Conservation (phyloP, 2,329 filamentous ascomycete species). For the Phialophora chinensis region DNA sequence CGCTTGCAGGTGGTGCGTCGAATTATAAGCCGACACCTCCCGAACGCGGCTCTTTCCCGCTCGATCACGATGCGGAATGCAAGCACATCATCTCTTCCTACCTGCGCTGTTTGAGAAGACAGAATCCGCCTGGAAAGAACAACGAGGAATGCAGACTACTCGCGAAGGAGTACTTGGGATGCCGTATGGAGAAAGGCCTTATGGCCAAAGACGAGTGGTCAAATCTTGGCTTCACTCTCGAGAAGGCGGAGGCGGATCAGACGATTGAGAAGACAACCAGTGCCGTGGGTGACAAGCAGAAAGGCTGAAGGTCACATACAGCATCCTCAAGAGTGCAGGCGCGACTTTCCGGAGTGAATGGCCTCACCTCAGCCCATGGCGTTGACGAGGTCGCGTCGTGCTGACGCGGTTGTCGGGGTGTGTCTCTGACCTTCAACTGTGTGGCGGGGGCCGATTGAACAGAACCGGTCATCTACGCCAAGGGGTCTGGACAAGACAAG, state of each 20-base stretch:
- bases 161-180: conserved; percentile 86
- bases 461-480: neutral
- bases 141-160: conserved; percentile 82
- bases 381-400: neutral
- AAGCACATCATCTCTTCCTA: conserved; percentile 86
- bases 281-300: conserved; percentile 4
- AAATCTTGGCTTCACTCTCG: conserved; percentile 80
- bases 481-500: neutral
- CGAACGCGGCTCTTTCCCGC: conserved; percentile 91
- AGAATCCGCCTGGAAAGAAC: conserved; percentile 80
- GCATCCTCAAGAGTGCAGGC: neutral
- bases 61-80: conserved; percentile 96
- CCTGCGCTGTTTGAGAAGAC: conserved; percentile 71
- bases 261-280: neutral
- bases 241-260: conserved; percentile 43
- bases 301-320: conserved; percentile 11
- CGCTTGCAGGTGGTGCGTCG: conserved; percentile 69
- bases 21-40: conserved; percentile 75
- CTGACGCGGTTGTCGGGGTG: neutral
- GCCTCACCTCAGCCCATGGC: neutral
- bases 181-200: conserved; percentile 93
- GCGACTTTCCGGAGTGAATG: neutral
- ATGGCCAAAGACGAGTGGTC: conserved; percentile 97
- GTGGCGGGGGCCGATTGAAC: neutral
- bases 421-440: neutral